These are phyloP conservation scores for Chrysanthemum lavandulifolium DNA, from an alignment of 129 eudicot genomes.

Conservation along the genomic window DNA sequence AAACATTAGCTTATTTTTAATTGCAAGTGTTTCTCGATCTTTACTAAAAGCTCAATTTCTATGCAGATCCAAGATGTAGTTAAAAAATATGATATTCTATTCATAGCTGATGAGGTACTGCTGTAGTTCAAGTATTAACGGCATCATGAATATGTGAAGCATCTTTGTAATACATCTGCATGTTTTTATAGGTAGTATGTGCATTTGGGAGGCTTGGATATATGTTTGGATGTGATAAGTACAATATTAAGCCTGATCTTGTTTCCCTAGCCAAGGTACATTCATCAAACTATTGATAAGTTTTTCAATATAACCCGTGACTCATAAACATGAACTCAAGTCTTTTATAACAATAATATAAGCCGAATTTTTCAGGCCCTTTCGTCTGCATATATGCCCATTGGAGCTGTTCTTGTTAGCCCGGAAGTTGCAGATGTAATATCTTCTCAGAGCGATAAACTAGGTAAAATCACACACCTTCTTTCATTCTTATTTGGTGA, in stretches of 20 bases:
- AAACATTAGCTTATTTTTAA: neutral
- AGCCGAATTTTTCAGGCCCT: conserved; percentile 56
- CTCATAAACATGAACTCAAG: conserved; percentile 2
- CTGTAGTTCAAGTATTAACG: conserved; percentile 1
- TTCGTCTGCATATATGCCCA: conserved; percentile 91
- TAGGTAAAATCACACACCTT: conserved; percentile 51
- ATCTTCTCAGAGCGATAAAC: conserved; percentile 80
- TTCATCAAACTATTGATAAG: neutral
- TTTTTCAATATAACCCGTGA: neutral
- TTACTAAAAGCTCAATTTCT: neutral
- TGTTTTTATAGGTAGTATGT: conserved; percentile 59
- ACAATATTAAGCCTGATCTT: conserved; percentile 91
- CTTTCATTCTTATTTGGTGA: too few species aligned
- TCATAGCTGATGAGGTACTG: conserved; percentile 87
- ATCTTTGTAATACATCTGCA: neutral
- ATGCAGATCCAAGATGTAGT: conserved; percentile 84
- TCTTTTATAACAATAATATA: neutral
- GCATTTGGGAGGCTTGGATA: conserved; percentile 94
- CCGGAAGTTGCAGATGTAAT: conserved; percentile 78
- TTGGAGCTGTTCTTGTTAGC: conserved; percentile 91
- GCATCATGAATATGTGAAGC: neutral
- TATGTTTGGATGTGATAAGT: conserved; percentile 91
- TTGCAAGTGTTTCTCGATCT: neutral
- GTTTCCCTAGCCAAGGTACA: conserved; percentile 87
- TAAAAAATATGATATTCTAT: conserved; percentile 79